Evolutionary conservation across 2,329 filamentous ascomycete species (phyloP).

Genomic region (Cladosporium sp.): DNA sequence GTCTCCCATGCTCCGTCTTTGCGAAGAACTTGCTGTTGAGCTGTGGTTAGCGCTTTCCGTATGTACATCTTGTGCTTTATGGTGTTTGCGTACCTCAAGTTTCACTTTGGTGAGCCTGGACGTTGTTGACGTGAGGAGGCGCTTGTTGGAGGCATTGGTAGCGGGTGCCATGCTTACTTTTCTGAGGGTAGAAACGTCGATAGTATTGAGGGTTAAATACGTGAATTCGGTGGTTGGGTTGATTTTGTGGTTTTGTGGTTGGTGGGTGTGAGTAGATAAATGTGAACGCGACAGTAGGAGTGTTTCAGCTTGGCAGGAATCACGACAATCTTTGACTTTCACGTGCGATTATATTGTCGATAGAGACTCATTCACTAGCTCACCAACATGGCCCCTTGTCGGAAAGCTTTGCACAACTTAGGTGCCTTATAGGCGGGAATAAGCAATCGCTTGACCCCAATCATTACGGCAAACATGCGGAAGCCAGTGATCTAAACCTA

Average conservation of each 20-base stretch:
- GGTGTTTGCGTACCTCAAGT: background rate
- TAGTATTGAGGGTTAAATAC: too few species aligned
- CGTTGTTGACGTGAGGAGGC: slow-evolving; percentile 23
- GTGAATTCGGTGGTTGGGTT: too few species aligned
- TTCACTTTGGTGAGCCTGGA: slow-evolving; percentile 26
- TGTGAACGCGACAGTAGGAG: background rate
- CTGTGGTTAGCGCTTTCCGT: background rate
- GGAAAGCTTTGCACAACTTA: too few species aligned
- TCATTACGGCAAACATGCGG: too few species aligned
- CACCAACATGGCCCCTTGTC: too few species aligned
- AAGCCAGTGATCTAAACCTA: too few species aligned
- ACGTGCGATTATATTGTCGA: too few species aligned
- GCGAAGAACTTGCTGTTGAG: slow-evolving; percentile 27
- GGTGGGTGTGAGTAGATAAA: background rate
- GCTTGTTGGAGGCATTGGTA: slow-evolving; percentile 24
- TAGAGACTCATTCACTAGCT: too few species aligned
- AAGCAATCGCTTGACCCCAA: too few species aligned
- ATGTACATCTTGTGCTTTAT: background rate
- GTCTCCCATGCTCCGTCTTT: slow-evolving; percentile 27
- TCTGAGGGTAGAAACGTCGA: background rate
- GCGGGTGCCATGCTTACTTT: slow-evolving; percentile 7
- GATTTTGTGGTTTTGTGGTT: too few species aligned
- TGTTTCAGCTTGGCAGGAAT: background rate
- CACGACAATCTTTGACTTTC: too few species aligned
- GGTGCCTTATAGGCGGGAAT: too few species aligned